phyloP scores from a whole-genome alignment of 768 basidiomycete genomes.

The Brasilioporus rufonigricans region DNA sequence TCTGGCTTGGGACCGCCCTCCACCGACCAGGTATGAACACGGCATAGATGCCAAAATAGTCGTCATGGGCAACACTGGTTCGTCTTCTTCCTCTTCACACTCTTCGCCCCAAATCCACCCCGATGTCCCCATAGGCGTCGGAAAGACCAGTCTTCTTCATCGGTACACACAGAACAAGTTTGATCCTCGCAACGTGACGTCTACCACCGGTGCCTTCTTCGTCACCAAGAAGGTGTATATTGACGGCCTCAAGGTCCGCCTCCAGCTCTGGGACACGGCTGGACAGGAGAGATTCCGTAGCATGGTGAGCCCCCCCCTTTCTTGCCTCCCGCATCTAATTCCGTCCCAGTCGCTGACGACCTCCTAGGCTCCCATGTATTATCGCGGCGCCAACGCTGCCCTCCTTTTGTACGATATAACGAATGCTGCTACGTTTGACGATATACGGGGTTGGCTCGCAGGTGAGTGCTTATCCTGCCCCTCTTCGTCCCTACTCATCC shows the following conservation, averaged over 20 bases:
- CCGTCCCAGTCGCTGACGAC: slow-evolving; percentile 17
- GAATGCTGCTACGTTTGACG: slow-evolving; percentile 82
- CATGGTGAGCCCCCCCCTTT: slow-evolving; percentile 54
- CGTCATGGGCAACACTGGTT: slow-evolving; percentile 82
- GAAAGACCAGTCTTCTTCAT: slow-evolving; percentile 88
- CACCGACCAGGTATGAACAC: slow-evolving; percentile 69
- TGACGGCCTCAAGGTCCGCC: slow-evolving; percentile 80
- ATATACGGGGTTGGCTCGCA: slow-evolving; percentile 89
- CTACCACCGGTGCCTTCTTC: slow-evolving; percentile 92
- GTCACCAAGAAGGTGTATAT: slow-evolving; percentile 89
- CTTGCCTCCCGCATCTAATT: slow-evolving; percentile 3
- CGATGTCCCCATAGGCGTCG: slow-evolving; percentile 58
- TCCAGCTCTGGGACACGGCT: slow-evolving; percentile 92
- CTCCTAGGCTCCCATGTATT: slow-evolving; percentile 89
- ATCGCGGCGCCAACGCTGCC: slow-evolving; percentile 93
- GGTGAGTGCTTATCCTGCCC: slow-evolving; percentile 44
- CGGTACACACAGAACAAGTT: slow-evolving; percentile 91
- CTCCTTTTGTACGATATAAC: slow-evolving; percentile 95
- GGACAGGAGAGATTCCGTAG: slow-evolving; percentile 92
- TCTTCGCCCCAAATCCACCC: slow-evolving; percentile 14
- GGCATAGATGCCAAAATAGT: slow-evolving; percentile 95
- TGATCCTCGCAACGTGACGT: slow-evolving; percentile 82
- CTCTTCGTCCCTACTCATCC: not conserved
- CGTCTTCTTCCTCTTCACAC: slow-evolving; percentile 20
- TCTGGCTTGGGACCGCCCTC: slow-evolving; percentile 62